phyloP scores from a whole-genome alignment of 345 rosid genomes.

The Euphorbia lathyris region DNA sequence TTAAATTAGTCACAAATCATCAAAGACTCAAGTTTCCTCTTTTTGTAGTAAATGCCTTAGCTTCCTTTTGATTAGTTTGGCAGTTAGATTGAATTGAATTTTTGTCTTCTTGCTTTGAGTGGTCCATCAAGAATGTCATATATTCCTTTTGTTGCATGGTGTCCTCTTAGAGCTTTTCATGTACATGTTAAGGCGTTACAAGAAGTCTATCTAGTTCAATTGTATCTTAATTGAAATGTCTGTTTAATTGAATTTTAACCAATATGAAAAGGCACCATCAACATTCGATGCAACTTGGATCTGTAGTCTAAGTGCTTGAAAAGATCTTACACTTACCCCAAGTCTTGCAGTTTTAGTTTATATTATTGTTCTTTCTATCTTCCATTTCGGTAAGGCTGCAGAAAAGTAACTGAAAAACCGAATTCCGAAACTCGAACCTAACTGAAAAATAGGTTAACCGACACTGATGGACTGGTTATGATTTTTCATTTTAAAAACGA shows the following conservation, averaged over 20 bases:
- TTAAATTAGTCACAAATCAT: neutral
- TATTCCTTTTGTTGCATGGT: neutral
- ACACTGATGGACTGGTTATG: no score
- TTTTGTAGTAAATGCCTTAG: neutral
- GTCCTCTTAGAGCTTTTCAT: neutral
- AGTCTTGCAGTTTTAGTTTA: neutral
- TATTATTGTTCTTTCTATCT: no score
- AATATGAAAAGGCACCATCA: neutral
- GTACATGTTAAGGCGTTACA: neutral
- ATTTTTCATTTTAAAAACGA: no score
- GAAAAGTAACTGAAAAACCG: no score
- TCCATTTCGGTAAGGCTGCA: neutral
- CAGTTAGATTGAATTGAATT: neutral
- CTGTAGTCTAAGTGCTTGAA: neutral
- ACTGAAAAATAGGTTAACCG: no score
- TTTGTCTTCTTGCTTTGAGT: neutral
- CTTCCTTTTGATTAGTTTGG: neutral
- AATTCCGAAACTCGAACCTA: no score
- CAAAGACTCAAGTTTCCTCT: neutral
- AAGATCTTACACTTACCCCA: neutral
- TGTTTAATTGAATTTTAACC: neutral
- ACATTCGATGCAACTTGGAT: neutral
- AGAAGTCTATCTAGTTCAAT: neutral
- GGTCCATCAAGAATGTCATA: neutral
- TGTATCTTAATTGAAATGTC: neutral